These are phyloP conservation scores for Talaromyces albobiverticillius DNA, from an alignment of 2,329 filamentous ascomycete genomes.

Conservation along the genomic window DNA sequence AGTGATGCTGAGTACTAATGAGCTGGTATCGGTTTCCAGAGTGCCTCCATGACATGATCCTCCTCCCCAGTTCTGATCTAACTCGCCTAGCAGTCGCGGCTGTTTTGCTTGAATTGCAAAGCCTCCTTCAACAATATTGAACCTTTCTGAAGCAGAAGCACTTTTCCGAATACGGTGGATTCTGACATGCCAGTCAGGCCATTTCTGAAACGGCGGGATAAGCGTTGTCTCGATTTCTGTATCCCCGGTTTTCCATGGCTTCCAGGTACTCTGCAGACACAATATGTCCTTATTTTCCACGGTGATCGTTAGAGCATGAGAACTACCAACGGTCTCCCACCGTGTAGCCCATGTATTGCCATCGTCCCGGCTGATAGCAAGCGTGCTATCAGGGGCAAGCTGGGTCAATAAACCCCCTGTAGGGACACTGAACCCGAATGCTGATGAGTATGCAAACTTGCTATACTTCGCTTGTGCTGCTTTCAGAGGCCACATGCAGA, in stretches of 20 bases:
- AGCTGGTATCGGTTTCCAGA: too few relatives aligned
- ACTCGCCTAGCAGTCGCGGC: too few relatives aligned
- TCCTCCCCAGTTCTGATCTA: too few relatives aligned
- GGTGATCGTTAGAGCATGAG: not conserved
- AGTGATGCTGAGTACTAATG: too few relatives aligned
- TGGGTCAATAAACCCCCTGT: slow-evolving; percentile 23
- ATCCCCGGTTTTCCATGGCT: not conserved
- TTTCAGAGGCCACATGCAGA: slow-evolving; percentile 17
- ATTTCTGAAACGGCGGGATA: not conserved
- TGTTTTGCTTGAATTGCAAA: too few relatives aligned
- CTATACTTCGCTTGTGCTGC: slow-evolving; percentile 41
- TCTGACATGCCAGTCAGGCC: slow-evolving; percentile 3
- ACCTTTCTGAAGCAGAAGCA: too few relatives aligned
- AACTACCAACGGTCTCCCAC: not conserved
- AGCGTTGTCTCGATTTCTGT: not conserved
- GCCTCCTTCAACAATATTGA: too few relatives aligned
- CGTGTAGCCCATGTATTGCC: not conserved
- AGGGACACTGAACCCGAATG: slow-evolving; percentile 45
- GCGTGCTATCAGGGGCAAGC: not conserved
- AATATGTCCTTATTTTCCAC: not conserved
- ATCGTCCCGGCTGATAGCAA: not conserved
- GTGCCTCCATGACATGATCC: too few relatives aligned
- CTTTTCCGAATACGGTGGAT: not conserved
- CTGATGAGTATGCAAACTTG: slow-evolving; percentile 49
- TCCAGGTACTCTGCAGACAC: not conserved